phyloP scores from a whole-genome alignment of 2,329 filamentous ascomycete species.

The Sarocladiaceae sp. region DNA sequence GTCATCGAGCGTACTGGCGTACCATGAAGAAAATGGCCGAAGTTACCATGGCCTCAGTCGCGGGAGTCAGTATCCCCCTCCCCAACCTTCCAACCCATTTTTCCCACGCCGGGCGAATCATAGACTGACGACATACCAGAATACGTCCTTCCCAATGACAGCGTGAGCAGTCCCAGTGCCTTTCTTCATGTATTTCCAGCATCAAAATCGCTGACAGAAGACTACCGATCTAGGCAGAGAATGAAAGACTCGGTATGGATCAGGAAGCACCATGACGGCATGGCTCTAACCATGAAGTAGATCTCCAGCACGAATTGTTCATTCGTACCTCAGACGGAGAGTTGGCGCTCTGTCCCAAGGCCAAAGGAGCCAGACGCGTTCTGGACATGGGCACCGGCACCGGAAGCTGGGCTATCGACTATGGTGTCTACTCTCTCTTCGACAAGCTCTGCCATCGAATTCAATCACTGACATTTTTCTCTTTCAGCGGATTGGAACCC shows the following conservation, averaged over 20 bases:
- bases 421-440: conserved; percentile 13
- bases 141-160: conserved; percentile 22
- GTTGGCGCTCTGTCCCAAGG: conserved; percentile 16
- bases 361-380: conserved; percentile 14
- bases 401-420: conserved; percentile 27
- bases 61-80: conserved; percentile 16
- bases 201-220: no score
- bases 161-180: no score
- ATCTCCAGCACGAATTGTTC: conserved; percentile 23
- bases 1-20: conserved; percentile 12
- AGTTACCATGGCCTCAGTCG: conserved; percentile 16
- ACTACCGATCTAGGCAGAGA: no score
- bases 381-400: conserved; percentile 26
- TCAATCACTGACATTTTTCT: neutral
- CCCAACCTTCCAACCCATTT: neutral
- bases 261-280: neutral
- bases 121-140: conserved; percentile 9
- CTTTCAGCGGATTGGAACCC: conserved; percentile 16
- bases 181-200: no score
- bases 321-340: conserved; percentile 15
- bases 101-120: neutral
- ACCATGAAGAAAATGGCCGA: conserved; percentile 15
- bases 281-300: conserved; percentile 12
- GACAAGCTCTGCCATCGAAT: neutral
- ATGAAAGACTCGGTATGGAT: conserved; percentile 11